Evolutionary conservation across 2,329 filamentous ascomycete genomes (phyloP).

Genomic region (Pseudophaeomoniella oleicola): DNA sequence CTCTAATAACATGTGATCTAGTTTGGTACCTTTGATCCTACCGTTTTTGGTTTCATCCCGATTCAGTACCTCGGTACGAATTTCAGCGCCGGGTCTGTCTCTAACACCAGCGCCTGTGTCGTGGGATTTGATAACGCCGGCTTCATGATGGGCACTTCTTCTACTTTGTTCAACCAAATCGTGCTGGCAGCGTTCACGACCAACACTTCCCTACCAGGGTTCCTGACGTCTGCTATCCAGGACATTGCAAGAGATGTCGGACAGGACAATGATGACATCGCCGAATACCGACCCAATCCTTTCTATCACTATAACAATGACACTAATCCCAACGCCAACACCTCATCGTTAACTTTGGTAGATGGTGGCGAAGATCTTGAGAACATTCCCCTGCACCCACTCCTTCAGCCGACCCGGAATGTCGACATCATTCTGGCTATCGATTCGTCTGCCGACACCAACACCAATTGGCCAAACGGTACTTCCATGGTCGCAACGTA

Average conservation of each 20-base stretch:
- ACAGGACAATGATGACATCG: constrained; percentile 53
- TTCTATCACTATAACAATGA: constrained; percentile 52
- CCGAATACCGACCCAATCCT: constrained; percentile 60
- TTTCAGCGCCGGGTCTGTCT: constrained; percentile 49
- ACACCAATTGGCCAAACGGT: constrained; percentile 59
- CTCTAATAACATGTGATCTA: not conserved
- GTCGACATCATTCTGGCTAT: constrained; percentile 73
- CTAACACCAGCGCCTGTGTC: constrained; percentile 46
- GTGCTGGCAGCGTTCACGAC: constrained; percentile 47
- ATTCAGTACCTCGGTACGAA: constrained; percentile 58
- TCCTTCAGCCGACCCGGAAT: constrained; percentile 56
- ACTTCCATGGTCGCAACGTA: constrained; percentile 62
- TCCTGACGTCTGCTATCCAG: constrained; percentile 37
- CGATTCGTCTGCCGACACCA: constrained; percentile 62
- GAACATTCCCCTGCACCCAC: constrained; percentile 64
- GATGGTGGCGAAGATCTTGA: constrained; percentile 67
- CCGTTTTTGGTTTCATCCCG: constrained; percentile 55
- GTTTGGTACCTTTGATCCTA: constrained; percentile 63
- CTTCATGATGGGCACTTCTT: constrained; percentile 75
- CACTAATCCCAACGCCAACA: constrained; percentile 42
- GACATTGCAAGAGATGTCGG: constrained; percentile 42
- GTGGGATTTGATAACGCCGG: constrained; percentile 70
- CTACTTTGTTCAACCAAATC: constrained; percentile 69
- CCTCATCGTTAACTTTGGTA: constrained; percentile 50
- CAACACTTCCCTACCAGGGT: constrained; percentile 30